Evolutionary conservation across 176 grass and related monocot species (phyloP), one percentile per base, ranked within the genome.

Genomic region (Bonia amplexicaulis): DNA sequence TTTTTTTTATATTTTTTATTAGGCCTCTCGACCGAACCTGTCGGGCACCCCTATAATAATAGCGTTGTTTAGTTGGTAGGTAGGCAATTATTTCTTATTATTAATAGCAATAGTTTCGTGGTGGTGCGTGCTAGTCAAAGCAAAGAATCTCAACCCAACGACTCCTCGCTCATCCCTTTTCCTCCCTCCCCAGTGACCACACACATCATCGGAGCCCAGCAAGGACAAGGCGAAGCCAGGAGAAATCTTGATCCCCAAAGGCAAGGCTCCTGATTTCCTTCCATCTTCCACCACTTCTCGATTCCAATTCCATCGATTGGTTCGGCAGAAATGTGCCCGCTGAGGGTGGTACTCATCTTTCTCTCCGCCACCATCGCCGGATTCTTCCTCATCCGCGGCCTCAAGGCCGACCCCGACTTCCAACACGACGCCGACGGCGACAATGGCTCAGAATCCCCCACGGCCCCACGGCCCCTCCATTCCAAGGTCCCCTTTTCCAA

Each of bases 311-410:
- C 22, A 11, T 59, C 1, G 57, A 22, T 57, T 22, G 7, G 9
- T 57, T 22, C 2, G 53, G 53, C 9, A n/a, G 6, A 31, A 48
- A 99, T 99, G 97, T 99, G 97, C 70, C 93, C 97, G 22, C 85
- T 99, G 53, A 85, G 97, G 71, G 88, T 99, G 20, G 83, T 99
- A 26, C 84, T 99, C 88, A 94, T 99, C 82, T 96, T 99, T 76
- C 91, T 99, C 45, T 99, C 97, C 45, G 97, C 97, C 69, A 96
- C 97, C 64, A 62, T 99, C 84, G 97, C 97, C 76, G 93, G 97
- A n/a, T 99, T 99, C 89, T 96, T 99, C 84, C 73, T 99, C 75
- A 65, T 99, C 73, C 64, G 92, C 37, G 84, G 90, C 19, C 75
- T 99, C 86, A 89, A 91, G 29, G 69, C 93, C 61, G 91, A 92